A percentile compares a stretch with the other conserved stretches of the same genome.
Conservation (phyloP, 2,329 filamentous ascomycete species). For the Dactylellina sp. region DNA sequence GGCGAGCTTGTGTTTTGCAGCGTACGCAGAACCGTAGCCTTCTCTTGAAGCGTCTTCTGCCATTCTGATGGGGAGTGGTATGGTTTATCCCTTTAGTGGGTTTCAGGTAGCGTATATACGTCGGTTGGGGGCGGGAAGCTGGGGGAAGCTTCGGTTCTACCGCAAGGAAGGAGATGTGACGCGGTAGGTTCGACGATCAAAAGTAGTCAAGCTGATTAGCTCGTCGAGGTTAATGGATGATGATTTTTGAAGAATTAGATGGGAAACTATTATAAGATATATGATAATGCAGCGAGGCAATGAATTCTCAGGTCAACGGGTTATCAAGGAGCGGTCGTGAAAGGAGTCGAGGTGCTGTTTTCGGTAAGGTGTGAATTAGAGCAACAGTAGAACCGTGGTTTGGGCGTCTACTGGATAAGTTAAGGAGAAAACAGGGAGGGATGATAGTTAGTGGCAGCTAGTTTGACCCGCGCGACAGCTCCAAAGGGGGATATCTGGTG, state of each 20-base stretch:
- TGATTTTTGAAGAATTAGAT: neutral
- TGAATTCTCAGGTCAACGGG: neutral
- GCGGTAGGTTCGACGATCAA: slow-evolving; percentile 6
- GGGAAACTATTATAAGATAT: neutral
- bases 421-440: slow-evolving; percentile 51
- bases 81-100: slow-evolving; percentile 1
- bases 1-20: slow-evolving; percentile 83
- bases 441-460: slow-evolving; percentile 19
- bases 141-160: neutral
- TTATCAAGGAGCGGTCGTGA: slow-evolving; percentile 35
- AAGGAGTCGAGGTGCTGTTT: slow-evolving; percentile 32
- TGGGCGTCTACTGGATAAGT: slow-evolving; percentile 33
- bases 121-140: slow-evolving; percentile 34
- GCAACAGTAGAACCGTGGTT: slow-evolving; percentile 14
- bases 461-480: slow-evolving; percentile 32
- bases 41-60: slow-evolving; percentile 63
- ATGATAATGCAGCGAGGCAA: slow-evolving; percentile 5
- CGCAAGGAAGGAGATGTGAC: slow-evolving; percentile 12
- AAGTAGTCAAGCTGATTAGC: neutral
- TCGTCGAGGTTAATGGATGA: neutral
- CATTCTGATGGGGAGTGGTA: slow-evolving; percentile 61
- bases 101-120: slow-evolving; percentile 9
- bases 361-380: slow-evolving; percentile 23
- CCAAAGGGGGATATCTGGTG: slow-evolving; percentile 21
- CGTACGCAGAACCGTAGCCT: slow-evolving; percentile 73